A percentile compares a stretch with the other conserved stretches of the same genome.
Conservation (phyloP, 495 filamentous ascomycete genomes). For the Podospora pseudoanserina region DNA sequence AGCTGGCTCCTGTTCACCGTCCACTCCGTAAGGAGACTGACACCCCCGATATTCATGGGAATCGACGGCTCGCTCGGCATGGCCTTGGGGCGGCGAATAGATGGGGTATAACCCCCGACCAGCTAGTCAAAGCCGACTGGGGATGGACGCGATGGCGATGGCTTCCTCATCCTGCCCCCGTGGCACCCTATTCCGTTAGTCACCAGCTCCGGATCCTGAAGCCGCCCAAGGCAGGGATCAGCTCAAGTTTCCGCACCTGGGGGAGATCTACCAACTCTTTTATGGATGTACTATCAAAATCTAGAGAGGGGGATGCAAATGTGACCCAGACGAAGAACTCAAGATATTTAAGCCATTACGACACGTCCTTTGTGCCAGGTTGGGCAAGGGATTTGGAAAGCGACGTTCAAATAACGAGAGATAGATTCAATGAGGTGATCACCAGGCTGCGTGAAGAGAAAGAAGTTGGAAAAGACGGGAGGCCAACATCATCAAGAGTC, state of each 20-base stretch:
- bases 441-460: not conserved
- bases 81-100: not conserved
- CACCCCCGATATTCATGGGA: not conserved
- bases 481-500: not conserved
- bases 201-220: not conserved
- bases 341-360: not conserved
- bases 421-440: not conserved
- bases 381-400: not conserved
- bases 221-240: not conserved
- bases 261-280: not conserved
- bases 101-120: not conserved
- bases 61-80: not conserved
- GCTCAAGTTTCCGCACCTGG: not conserved
- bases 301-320: not conserved
- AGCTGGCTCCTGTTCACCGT: not conserved
- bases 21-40: not conserved
- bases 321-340: not conserved
- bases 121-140: not conserved
- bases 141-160: not conserved
- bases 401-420: not conserved
- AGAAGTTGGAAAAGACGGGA: no score
- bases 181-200: not conserved
- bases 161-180: not conserved
- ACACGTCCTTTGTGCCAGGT: not conserved
- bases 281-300: not conserved